Conservation (phyloP, 2,329 filamentous ascomycete species). For the Fusarium phyllophilum region DNA sequence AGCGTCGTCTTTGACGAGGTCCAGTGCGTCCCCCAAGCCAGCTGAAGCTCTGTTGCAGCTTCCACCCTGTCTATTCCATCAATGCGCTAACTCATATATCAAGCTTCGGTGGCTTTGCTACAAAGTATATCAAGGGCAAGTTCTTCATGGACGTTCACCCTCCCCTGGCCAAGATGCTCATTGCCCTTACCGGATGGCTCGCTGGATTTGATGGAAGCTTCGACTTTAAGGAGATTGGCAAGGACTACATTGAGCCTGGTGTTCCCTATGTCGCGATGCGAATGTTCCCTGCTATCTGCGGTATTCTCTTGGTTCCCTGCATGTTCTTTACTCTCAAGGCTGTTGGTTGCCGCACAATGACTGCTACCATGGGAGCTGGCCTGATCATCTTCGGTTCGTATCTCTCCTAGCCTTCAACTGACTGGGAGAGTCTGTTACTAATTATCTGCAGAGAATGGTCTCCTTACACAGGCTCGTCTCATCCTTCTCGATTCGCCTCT, state of each 20-base stretch:
- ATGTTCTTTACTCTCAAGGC: slow-evolving; percentile 97
- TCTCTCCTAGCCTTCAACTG: not conserved
- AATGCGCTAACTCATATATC: slow-evolving; percentile 29
- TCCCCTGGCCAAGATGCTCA: slow-evolving; percentile 93
- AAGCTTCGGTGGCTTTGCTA: slow-evolving; percentile 97
- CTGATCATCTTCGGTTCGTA: slow-evolving; percentile 89
- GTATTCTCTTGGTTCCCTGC: slow-evolving; percentile 86
- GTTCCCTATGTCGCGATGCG: slow-evolving; percentile 99
- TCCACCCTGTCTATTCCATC: not conserved
- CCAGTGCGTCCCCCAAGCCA: slow-evolving; percentile 73
- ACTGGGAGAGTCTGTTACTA: slow-evolving; percentile 34
- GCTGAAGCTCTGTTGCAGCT: slow-evolving; percentile 1
- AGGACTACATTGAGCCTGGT: slow-evolving; percentile 93
- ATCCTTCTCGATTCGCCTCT: slow-evolving; percentile 97
- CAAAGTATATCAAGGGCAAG: slow-evolving; percentile 98
- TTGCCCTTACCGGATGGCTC: slow-evolving; percentile 93
- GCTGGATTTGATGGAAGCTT: slow-evolving; percentile 96
- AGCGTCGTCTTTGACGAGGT: slow-evolving; percentile 99
- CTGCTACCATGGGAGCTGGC: slow-evolving; percentile 82
- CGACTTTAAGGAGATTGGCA: slow-evolving; percentile 99
- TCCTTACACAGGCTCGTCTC: slow-evolving; percentile 92
- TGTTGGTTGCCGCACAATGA: slow-evolving; percentile 86
- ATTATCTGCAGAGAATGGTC: slow-evolving; percentile 80
- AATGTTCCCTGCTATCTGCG: slow-evolving; percentile 88
- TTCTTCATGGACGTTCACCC: slow-evolving; percentile 99